Base-by-base conservation (phyloP, 2,329 filamentous ascomycete genomes). In the Claviceps sp. region DNA sequence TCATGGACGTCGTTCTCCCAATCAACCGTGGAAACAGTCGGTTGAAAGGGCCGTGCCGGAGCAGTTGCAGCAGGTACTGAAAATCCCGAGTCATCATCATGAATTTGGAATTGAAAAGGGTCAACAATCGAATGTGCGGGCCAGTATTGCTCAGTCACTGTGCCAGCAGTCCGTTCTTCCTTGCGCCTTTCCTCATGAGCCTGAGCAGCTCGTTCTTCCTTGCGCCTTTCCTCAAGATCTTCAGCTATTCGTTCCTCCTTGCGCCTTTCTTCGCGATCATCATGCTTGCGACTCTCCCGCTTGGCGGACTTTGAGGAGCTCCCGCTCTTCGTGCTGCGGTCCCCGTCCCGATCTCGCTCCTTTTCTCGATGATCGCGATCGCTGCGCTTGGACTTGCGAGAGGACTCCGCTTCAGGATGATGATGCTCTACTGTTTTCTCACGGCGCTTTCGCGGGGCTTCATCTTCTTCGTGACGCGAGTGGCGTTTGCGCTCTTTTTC, bases 101-200 rank as follows among this genome's bases (percentile, higher is more conserved):
- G 57, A 54, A 81, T 75, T 62, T 77, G 78, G 60, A 70, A 82
- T 61, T 79, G 72, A 62, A 82, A 82, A 18, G 78, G 77, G 63
- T 83, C 75, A 60, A 77, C 62, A 2, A 9, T 13, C 24, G 45
- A 9, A 18, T n/a, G 38, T 34, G 47, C 5, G 44, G 56, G 60
- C 52, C 18, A 20, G 40, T 42, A 13, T 40, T 34, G 42, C 18
- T 51, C 48, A n/a, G 16, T 5, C 49, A 50, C 50, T 54, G 60
- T 49, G 58, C 52, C 55, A 61, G 51, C 49, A 63, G 57, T 61
- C 59, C 63, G 60, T 57, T 59, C 60, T 54, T 59, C 54, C 53
- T n/a, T 37, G 26, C 26, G 26, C 44, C 43, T 46, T 30, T n/a
- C 65, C 64, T 13, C 64, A 30, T 30, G 26, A 30, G 26, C 26